Base-by-base conservation (phyloP, 805 yeast species). In the Lipomyces kockii region DNA sequence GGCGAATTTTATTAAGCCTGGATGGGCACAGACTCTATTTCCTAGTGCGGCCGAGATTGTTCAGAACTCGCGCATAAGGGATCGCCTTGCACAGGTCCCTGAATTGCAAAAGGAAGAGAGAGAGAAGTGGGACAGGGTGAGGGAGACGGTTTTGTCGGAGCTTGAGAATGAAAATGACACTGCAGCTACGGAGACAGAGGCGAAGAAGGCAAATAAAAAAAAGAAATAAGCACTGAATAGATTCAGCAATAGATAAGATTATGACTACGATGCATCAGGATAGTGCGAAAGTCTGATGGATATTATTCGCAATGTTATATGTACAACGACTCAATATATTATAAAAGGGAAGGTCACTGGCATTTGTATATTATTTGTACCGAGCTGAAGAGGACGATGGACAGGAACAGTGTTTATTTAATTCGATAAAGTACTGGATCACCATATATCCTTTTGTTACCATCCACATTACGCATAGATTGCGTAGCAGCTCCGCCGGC, bases 31-130 rank as follows among this genome's bases (percentile, higher is more conserved):
- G 71, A 80, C 84, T 57, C 86, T 92, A 74, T 89, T 92, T 75
- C 90, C 90, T 9, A 84, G 88, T 14, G 89, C 93, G 56, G 94
- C 90, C 77, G 98, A 95, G 76, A 89, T 94, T 61, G 91, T 97
- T 70, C 90, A 92, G 79, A 95, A 94, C 77, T 94, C 90, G 79
- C 97, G 97, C 0, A 82, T 94, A 62, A 85, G 94, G 79, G 87
- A 95, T 82, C 88, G 98, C 75, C 78, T 88, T 43, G 73, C 62
- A 34, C 46, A 37, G 29, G 68, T 67, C 34, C 60, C 66, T 27
- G 62, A 37, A 59, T n/a, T n/a, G 62, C 68, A 65, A 55, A 39
- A 32, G 34, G 20, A 9, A 39, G 66, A 52, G 54, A 58, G 53
- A 53, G 60, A 37, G 56, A n/a, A 12, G 61, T 54, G 58, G 65